Base-by-base conservation (phyloP, 2,329 filamentous ascomycete species). In the Fonsecaea pedrosoi region DNA sequence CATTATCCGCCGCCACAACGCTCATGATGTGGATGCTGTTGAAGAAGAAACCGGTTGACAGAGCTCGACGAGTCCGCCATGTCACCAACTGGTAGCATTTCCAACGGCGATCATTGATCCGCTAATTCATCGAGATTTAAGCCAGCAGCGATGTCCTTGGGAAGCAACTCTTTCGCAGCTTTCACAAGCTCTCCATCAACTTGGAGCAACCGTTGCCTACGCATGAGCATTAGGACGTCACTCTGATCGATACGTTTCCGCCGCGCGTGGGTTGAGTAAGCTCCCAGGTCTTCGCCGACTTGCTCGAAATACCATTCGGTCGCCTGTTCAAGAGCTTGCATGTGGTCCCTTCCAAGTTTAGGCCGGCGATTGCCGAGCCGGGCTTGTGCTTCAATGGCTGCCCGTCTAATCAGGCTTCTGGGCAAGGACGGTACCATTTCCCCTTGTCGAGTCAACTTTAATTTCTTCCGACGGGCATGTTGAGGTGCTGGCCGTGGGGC, bases 11-110 rank as follows among this genome's bases (percentile, higher is more conserved):
- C 48, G 94, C 94, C 65, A 99, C 95, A 45, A 89, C 92, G 12
- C 87, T 99, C 76, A 99, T 99, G 95, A 84, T 99, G 76, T 97
- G 90, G 86, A 94, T 98, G 91, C 89, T 99, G 42, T 82, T 97
- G 68, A 93, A 91, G 78, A 97, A 94, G 80, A 92, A 93, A 13
- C 85, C 92, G 9, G 88, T 89, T 32, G 88, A 92, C 73, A 83
- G 91, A 56, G 80, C 89, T 61, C 87, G 89, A 69, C 88, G 92
- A 70, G 88, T 97, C 66, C 87, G 91, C 64, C 87, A 92, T 78
- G 92, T 89, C 76, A 89, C 87, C 75, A 86, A 89, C 68, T 93
- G 91, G 90, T 92, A 85, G 9, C 77, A 80, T 21, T n/a, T 32
- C 35, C 45, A 15, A 54, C n/a, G n/a, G 55, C 25, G 35, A 21